These are phyloP conservation scores for Ambrosia artemisiifolia DNA, from an alignment of 129 eudicot species.

Conservation along the genomic window DNA sequence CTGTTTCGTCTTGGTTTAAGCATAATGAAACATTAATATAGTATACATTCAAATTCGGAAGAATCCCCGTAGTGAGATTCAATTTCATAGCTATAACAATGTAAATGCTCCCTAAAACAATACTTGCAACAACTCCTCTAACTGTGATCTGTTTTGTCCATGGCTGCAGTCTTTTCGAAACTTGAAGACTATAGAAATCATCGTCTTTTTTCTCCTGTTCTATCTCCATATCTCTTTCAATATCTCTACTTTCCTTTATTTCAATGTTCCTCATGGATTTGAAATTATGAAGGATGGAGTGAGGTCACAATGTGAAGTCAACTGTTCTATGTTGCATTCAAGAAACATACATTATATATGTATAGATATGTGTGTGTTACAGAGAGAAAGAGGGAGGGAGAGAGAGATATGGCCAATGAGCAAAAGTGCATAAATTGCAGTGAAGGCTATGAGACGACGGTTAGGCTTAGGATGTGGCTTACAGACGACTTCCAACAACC, in stretches of 20 bases:
- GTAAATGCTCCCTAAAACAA: conserved; percentile 55
- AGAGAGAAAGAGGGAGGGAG: conserved; percentile 1
- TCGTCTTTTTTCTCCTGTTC: conserved; percentile 35
- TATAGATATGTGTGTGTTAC: conserved; percentile 22
- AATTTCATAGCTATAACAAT: conserved; percentile 76
- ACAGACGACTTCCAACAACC: too few species aligned
- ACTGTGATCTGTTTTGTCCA: conserved; percentile 73
- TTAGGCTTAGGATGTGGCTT: too few species aligned
- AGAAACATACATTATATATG: conserved; percentile 17
- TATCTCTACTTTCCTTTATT: conserved; percentile 27
- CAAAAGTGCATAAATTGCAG: conserved; percentile 31
- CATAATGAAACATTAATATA: too few species aligned
- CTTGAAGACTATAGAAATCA: conserved; percentile 17
- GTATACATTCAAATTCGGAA: conserved; percentile 73
- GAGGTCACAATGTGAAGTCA: conserved; percentile 27
- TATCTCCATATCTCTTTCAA: conserved; percentile 18
- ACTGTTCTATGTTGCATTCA: conserved; percentile 32
- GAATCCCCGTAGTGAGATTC: conserved; percentile 66
- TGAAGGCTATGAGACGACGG: too few species aligned
- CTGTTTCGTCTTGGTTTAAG: too few species aligned
- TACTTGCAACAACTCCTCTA: conserved; percentile 58
- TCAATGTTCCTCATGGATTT: conserved; percentile 20
- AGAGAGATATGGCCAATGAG: conserved; percentile 25
- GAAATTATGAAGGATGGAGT: conserved; percentile 1
- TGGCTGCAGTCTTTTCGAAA: conserved; percentile 49